A percentile compares a stretch with the other conserved stretches of the same genome.
phyloP scores from a whole-genome alignment of 306 rosid genomes.

The Vigna radiata region DNA sequence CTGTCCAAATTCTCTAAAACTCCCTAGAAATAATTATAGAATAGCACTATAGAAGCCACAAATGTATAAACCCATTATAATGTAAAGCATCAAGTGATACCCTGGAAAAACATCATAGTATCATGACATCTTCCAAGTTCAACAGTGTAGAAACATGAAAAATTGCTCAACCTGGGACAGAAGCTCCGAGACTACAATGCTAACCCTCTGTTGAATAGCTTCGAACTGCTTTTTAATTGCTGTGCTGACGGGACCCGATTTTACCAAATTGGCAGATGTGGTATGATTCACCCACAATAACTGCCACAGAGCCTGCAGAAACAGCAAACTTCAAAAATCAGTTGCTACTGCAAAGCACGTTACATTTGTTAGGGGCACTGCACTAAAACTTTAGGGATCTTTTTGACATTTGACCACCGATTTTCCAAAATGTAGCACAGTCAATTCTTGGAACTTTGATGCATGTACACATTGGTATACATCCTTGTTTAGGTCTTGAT shows the following conservation, averaged over 20 bases:
- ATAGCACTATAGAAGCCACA: constrained; percentile 31
- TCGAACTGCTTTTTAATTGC: constrained; percentile 71
- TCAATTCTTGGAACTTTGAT: not conserved
- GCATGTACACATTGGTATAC: constrained; percentile 15
- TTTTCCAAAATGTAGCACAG: not conserved
- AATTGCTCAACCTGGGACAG: constrained; percentile 86
- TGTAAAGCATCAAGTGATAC: constrained; percentile 25
- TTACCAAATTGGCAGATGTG: constrained; percentile 58
- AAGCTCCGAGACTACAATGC: constrained; percentile 86
- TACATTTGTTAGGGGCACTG: not conserved
- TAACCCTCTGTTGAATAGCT: constrained; percentile 83
- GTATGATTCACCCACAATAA: constrained; percentile 88
- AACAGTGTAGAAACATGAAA: constrained; percentile 31
- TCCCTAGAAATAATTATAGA: constrained; percentile 25
- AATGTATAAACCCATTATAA: constrained; percentile 36
- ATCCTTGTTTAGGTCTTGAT: constrained; percentile 34
- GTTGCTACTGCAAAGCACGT: constrained; percentile 27
- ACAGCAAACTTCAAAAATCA: constrained; percentile 35
- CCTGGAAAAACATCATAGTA: constrained; percentile 30
- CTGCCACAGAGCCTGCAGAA: constrained; percentile 95
- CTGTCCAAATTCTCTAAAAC: constrained; percentile 27
- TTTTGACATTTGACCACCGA: constrained; percentile 1
- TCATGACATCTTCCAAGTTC: constrained; percentile 27
- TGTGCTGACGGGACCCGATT: constrained; percentile 48
- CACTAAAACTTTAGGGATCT: constrained; percentile 1